phyloP scores from a whole-genome alignment of 306 rosid species.

The Astragalus glycyphyllos region DNA sequence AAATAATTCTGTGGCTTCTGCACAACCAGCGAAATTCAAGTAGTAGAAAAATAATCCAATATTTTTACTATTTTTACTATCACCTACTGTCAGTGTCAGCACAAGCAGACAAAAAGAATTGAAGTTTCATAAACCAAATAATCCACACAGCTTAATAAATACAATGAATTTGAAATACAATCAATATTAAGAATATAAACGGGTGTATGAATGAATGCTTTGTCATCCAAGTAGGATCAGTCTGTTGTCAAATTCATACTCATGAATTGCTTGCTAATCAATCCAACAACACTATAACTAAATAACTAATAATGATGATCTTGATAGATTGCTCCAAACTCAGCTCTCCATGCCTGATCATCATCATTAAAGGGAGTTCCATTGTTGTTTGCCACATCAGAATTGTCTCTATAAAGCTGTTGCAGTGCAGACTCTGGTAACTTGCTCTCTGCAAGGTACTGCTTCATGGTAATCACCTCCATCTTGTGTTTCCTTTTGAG shows the following conservation, averaged over 20 bases:
- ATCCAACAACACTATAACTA: slow-evolving; percentile 38
- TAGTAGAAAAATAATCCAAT: not conserved
- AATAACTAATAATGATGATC: slow-evolving; percentile 69
- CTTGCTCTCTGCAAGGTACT: slow-evolving; percentile 87
- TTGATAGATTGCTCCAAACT: slow-evolving; percentile 96
- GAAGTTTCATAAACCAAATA: slow-evolving; percentile 12
- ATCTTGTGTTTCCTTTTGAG: slow-evolving; percentile 87
- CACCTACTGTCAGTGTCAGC: slow-evolving; percentile 3
- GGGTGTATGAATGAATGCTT: slow-evolving; percentile 27
- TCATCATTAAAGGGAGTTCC: slow-evolving; percentile 51
- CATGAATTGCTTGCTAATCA: slow-evolving; percentile 1
- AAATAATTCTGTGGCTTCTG: not conserved
- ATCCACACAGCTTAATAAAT: slow-evolving; percentile 29
- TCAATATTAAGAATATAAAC: slow-evolving; percentile 35
- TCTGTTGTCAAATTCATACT: slow-evolving; percentile 6
- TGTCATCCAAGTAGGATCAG: slow-evolving; percentile 57
- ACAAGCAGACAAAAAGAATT: slow-evolving; percentile 23
- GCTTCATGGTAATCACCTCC: slow-evolving; percentile 93
- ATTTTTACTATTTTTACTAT: not conserved
- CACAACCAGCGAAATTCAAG: not conserved
- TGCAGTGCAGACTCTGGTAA: slow-evolving; percentile 86
- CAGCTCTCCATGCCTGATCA: slow-evolving; percentile 94
- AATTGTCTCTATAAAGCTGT: slow-evolving; percentile 66
- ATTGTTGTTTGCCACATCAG: slow-evolving; percentile 53
- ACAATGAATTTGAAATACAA: slow-evolving; percentile 23